Evolutionary conservation across 2,329 filamentous ascomycete genomes (phyloP).

Genomic region (Ophiocordyceps australis): DNA sequence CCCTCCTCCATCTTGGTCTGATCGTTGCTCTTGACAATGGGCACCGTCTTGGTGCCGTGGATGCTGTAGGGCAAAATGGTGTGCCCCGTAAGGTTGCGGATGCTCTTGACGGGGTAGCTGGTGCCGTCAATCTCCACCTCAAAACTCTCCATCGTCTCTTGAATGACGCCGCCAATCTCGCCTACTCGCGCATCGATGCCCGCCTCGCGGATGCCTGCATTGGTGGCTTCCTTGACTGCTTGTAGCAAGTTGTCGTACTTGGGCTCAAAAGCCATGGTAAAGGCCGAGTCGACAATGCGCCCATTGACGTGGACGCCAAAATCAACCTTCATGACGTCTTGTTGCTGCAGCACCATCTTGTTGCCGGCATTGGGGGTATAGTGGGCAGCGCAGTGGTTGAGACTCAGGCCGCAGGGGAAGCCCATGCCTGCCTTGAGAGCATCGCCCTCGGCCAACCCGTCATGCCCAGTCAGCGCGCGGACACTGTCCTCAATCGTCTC

Average conservation of each 20-base stretch:
- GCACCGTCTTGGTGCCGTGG: conserved; percentile 83
- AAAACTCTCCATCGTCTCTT: conserved; percentile 87
- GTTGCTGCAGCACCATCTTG: conserved; percentile 51
- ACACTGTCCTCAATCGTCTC: conserved; percentile 78
- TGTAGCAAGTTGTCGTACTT: conserved; percentile 57
- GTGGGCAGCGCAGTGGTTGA: conserved; percentile 76
- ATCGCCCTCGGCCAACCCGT: conserved; percentile 62
- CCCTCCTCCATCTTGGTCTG: conserved; percentile 96
- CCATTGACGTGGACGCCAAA: conserved; percentile 70
- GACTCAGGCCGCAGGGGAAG: conserved; percentile 68
- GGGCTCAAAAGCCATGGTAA: conserved; percentile 60
- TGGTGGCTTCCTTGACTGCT: conserved; percentile 59
- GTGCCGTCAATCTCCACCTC: conserved; percentile 69
- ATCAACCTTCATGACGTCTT: conserved; percentile 70
- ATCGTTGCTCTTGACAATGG: conserved; percentile 77
- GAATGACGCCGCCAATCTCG: conserved; percentile 68
- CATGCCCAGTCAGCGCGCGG: conserved; percentile 57
- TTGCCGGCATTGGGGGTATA: conserved; percentile 80
- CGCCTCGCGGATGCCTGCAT: conserved; percentile 69
- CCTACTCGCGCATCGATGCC: conserved; percentile 83
- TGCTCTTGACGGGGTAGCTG: conserved; percentile 65
- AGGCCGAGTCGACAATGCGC: conserved; percentile 65
- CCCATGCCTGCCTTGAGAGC: conserved; percentile 65
- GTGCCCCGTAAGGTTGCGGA: conserved; percentile 78
- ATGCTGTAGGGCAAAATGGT: conserved; percentile 81